Evolutionary conservation across 2,329 filamentous ascomycete species (phyloP).

Genomic region (Neurospora crassa): DNA sequence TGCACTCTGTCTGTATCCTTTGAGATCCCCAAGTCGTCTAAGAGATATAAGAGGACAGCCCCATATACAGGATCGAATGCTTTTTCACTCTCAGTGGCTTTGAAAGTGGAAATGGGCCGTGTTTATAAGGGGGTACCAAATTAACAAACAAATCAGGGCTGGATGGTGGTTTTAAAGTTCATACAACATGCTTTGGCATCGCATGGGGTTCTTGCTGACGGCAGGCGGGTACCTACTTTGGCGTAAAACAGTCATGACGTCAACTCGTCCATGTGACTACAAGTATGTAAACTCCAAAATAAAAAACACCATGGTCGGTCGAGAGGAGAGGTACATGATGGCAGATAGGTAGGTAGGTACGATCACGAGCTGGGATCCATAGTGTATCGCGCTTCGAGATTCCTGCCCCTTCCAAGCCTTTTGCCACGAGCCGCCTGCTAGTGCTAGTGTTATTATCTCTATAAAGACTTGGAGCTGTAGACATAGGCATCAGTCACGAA

Average conservation of each 20-base stretch:
- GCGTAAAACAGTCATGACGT: neutral
- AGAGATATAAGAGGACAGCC: neutral
- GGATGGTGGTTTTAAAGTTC: neutral
- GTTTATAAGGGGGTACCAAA: neutral
- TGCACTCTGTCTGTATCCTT: neutral
- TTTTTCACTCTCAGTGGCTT: neutral
- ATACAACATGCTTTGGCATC: neutral
- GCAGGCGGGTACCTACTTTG: neutral
- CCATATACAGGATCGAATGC: neutral
- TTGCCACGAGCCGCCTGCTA: neutral
- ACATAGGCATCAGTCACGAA: neutral
- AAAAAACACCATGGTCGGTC: neutral
- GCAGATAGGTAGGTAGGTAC: neutral
- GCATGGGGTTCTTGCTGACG: neutral
- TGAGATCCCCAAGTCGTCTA: no score
- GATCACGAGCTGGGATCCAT: neutral
- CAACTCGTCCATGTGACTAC: neutral
- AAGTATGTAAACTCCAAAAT: neutral
- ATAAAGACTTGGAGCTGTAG: neutral
- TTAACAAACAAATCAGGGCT: neutral
- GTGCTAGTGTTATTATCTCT: no score
- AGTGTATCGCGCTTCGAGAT: neutral
- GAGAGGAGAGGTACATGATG: neutral
- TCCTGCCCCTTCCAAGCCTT: neutral
- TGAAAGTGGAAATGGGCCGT: neutral